Conservation (phyloP, 768 basidiomycete species). For the Lactarius trivialis region DNA sequence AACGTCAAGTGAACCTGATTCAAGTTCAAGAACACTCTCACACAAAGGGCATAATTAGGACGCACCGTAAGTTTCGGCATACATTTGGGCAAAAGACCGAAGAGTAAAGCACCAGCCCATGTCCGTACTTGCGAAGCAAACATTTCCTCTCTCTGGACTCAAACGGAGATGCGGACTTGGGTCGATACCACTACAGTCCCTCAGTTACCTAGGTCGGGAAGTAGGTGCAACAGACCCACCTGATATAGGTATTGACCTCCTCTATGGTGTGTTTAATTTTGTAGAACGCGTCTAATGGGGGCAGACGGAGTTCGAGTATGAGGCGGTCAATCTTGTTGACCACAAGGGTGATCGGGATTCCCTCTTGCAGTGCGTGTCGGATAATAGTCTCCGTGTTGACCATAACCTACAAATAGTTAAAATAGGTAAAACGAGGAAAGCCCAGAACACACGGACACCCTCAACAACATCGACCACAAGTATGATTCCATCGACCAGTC, state of each 20-base stretch:
- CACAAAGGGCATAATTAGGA: neutral
- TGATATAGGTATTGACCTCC: slow-evolving; percentile 94
- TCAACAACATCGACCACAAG: slow-evolving; percentile 98
- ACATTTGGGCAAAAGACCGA: slow-evolving; percentile 91
- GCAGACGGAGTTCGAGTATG: slow-evolving; percentile 92
- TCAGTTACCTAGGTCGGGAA: slow-evolving; percentile 1
- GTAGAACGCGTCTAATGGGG: slow-evolving; percentile 94
- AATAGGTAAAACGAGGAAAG: slow-evolving; percentile 10
- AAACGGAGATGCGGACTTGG: slow-evolving; percentile 82
- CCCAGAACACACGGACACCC: slow-evolving; percentile 50
- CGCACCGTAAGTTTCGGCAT: slow-evolving; percentile 85
- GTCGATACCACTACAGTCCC: slow-evolving; percentile 57
- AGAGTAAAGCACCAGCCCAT: slow-evolving; percentile 99
- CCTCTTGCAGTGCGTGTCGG: slow-evolving; percentile 85
- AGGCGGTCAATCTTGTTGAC: slow-evolving; percentile 98
- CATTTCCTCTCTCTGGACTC: slow-evolving; percentile 93
- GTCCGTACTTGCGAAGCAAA: slow-evolving; percentile 93
- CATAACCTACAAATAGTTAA: slow-evolving; percentile 58
- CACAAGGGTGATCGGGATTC: slow-evolving; percentile 82
- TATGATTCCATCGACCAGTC: slow-evolving; percentile 85
- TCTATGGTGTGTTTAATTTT: slow-evolving; percentile 99
- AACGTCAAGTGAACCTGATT: slow-evolving; percentile 70
- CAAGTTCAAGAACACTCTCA: slow-evolving; percentile 1
- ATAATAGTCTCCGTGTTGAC: slow-evolving; percentile 85
- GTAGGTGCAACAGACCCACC: slow-evolving; percentile 38